Evolutionary conservation across 2,329 filamentous ascomycete genomes (phyloP), one percentile per base, ranked within the genome.

Genomic region (Fusarium sp.): DNA sequence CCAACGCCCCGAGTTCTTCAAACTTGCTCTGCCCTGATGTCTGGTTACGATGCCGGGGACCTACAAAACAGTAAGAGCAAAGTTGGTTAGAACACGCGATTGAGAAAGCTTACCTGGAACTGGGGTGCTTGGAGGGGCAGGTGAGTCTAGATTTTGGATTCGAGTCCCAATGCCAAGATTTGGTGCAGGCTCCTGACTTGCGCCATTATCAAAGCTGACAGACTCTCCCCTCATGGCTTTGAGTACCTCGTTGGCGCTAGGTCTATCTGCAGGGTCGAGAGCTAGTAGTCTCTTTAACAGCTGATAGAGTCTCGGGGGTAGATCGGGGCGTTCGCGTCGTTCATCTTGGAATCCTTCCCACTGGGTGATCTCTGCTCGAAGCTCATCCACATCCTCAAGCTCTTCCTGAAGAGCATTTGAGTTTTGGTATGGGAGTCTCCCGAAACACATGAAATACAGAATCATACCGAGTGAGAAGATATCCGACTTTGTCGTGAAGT

Each of bases 391-490:
- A 70, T 98, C 94, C 77, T 99, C 96, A 58, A 93, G 90, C 76
- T 98, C 95, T 78, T 98, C 95, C 63, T 97, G 89, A 23, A 97
- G 85, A 6, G 91, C 86, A 76, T 98, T 95, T 54, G 94, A 93
- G 72, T 91, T 92, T 25, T 82, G 85, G 77, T 98, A 99, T 0
- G 96, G 96, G 13, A 99, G 85, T 48, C 91, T 87, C 3, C 91
- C 93, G 77, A 99, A 99, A 78, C 96, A 99, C 85, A 99, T 91
- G 77, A 99, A 99, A 79, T 98, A 97, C 6, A 99, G 86, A 58
- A 98, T 98, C 95, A 99, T 98, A 50, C 96, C 96, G 0, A 99
- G 84, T 2, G 94, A 98, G 79, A 99, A 99, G n/a, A 99, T 92
- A 76, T 99, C 96, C 0, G 94, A 98, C 77, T 98, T 99, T 26